These are phyloP conservation scores for Metschnikowia matae DNA, from an alignment of 805 yeast species.

Conservation along the genomic window DNA sequence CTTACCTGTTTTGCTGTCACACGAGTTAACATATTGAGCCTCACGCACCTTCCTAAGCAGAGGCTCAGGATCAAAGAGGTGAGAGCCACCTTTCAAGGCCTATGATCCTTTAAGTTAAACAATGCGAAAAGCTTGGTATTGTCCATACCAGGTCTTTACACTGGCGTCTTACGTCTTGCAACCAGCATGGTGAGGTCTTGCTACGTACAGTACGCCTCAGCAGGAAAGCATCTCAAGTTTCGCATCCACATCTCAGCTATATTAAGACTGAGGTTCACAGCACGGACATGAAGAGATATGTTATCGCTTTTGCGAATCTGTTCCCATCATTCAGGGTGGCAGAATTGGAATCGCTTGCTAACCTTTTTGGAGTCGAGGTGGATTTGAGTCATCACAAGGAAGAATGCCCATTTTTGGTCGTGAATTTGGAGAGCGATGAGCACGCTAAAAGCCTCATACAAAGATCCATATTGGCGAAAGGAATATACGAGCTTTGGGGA, in stretches of 20 bases:
- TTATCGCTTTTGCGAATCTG: conserved; percentile 82
- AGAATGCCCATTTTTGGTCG: conserved; percentile 64
- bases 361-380: conserved; percentile 48
- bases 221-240: conserved; percentile 3
- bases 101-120: too few relatives aligned
- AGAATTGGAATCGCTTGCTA: conserved; percentile 83
- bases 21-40: too few relatives aligned
- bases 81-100: too few relatives aligned
- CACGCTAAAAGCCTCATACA: conserved; percentile 61
- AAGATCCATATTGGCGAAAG: conserved; percentile 67
- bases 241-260: conserved; percentile 2
- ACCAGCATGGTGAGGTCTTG: conserved; percentile 9
- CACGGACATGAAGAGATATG: conserved; percentile 49
- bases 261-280: neutral
- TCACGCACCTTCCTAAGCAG: too few relatives aligned
- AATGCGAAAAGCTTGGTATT: neutral
- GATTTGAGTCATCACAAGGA: conserved; percentile 60
- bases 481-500: conserved; percentile 86
- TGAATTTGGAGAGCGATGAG: conserved; percentile 61
- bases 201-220: conserved; percentile 1
- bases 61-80: too few relatives aligned
- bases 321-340: conserved; percentile 75
- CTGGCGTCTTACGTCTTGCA: neutral
- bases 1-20: too few relatives aligned
- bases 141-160: neutral